These are phyloP conservation scores for Nakazawaea sp. DNA, from an alignment of 805 yeast genomes.

Conservation along the genomic window DNA sequence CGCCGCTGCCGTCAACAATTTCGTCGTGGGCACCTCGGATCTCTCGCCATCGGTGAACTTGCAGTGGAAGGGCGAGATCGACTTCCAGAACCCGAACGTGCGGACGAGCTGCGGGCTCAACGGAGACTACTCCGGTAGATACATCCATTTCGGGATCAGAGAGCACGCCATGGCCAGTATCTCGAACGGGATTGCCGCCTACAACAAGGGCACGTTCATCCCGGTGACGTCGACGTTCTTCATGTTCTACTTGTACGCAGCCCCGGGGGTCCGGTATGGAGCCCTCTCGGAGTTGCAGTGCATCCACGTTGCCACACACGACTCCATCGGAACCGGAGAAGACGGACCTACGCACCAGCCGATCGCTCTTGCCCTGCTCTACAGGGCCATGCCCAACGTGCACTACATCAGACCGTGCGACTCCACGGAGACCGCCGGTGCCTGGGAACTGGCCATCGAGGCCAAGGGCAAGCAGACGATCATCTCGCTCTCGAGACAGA, in stretches of 20 bases:
- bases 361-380: conserved; percentile 42
- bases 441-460: conserved; percentile 26
- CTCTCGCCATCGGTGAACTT: conserved; percentile 24
- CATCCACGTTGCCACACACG: conserved; percentile 50
- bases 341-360: conserved; percentile 58
- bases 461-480: conserved; percentile 16
- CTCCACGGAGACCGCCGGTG: conserved; percentile 44
- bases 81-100: conserved; percentile 24
- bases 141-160: conserved; percentile 26
- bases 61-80: conserved; percentile 22
- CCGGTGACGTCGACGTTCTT: conserved; percentile 31
- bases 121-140: conserved; percentile 25
- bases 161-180: conserved; percentile 29
- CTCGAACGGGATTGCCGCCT: conserved; percentile 27
- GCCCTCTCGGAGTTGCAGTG: conserved; percentile 38
- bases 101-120: conserved; percentile 20
- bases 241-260: conserved; percentile 35
- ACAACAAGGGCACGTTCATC: conserved; percentile 26
- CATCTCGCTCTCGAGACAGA: conserved; percentile 23
- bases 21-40: conserved; percentile 30
- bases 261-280: conserved; percentile 44
- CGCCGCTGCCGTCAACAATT: conserved; percentile 14
- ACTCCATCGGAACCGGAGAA: conserved; percentile 52
- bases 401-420: conserved; percentile 48
- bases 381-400: conserved; percentile 44